Base-by-base conservation (phyloP, 345 rosid species). In the Brassica juncea region DNA sequence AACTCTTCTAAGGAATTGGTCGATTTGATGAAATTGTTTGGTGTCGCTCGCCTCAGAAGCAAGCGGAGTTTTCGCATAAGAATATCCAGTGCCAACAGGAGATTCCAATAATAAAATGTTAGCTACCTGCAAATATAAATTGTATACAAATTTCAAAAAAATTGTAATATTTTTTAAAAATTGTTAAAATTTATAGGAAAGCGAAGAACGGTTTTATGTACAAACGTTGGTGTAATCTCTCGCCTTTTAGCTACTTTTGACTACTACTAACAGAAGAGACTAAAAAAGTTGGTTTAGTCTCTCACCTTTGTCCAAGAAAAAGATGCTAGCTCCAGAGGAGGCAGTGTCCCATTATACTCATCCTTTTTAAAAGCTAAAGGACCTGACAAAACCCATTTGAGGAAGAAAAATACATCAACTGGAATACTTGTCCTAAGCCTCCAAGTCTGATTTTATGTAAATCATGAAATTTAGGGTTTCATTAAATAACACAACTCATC, bases 31-130 rank as follows among this genome's bases (percentile, higher is more conserved):
- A 77, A 83, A 76, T 81, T 88, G 94, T 52, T 8, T 71, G 74
- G 71, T 80, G 72, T 93, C 97, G 31, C 93, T 80, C 3, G 86
- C 7, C 54, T 55, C 66, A 23, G 63, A 76, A 47, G 91, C 91
- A 28, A 11, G 30, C 8, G 1, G 23, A 72, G 77, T 85, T 80
- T 47, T 82, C 2, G 93, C 84, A 44, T 85, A 93, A 23, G 98
- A 93, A 82, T 80, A 93, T 27, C 97, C 98, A 34, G 94, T 85
- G 15, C 93, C 93, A 9, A 84, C 89, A 8, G 98, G 98, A 47
- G 88, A 82, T 78, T 91, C 98, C 28, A 91, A 57, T 76, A 89
- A 89, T 76, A 89, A 82, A 71, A 93, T 84, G 87, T 84, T 91
- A 16, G 94, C 84, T 21, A 84, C 87, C 93, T 88, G 75, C 68